These are phyloP conservation scores for Closterium sp. DNA, from an alignment of 139 green algal species.

Conservation along the genomic window DNA sequence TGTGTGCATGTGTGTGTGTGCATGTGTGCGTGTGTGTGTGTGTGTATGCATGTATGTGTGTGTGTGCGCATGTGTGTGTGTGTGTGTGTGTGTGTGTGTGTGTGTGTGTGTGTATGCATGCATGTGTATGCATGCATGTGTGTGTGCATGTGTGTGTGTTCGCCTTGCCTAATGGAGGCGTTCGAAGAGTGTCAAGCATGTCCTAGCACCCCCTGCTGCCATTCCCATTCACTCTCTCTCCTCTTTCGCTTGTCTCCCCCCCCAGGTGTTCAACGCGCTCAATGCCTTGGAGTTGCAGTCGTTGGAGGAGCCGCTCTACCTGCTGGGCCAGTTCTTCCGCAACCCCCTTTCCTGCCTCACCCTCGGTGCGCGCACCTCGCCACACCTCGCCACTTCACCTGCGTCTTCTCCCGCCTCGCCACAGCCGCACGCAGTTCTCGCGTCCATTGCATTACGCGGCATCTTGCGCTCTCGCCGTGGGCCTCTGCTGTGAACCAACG, in stretches of 20 bases:
- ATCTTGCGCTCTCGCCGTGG: too few relatives aligned
- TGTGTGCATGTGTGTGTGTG: neutral
- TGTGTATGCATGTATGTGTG: neutral
- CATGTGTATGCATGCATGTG: neutral
- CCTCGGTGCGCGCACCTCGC: constrained; percentile 12
- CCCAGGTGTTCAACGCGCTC: constrained; percentile 73
- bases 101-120: neutral
- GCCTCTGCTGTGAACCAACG: too few relatives aligned
- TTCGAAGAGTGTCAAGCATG: too few relatives aligned
- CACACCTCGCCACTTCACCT: neutral
- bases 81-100: neutral
- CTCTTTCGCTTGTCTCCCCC: neutral
- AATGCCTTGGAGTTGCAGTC: constrained; percentile 91
- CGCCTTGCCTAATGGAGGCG: too few relatives aligned
- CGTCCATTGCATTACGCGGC: too few relatives aligned
- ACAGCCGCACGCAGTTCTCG: neutral
- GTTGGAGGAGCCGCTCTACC: constrained; percentile 90
- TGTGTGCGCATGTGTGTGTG: neutral
- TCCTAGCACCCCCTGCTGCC: too few relatives aligned
- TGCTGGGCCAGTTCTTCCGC: constrained; percentile 71
- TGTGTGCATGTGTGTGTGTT: neutral
- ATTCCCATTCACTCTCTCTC: neutral
- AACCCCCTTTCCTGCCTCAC: constrained; percentile 69
- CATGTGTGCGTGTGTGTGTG: constrained; percentile 8
- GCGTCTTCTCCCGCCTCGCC: neutral